Evolutionary conservation across 768 basidiomycete species (phyloP), one percentile per base, ranked within the genome.

Genomic region (Stropharia rugosoannulata): DNA sequence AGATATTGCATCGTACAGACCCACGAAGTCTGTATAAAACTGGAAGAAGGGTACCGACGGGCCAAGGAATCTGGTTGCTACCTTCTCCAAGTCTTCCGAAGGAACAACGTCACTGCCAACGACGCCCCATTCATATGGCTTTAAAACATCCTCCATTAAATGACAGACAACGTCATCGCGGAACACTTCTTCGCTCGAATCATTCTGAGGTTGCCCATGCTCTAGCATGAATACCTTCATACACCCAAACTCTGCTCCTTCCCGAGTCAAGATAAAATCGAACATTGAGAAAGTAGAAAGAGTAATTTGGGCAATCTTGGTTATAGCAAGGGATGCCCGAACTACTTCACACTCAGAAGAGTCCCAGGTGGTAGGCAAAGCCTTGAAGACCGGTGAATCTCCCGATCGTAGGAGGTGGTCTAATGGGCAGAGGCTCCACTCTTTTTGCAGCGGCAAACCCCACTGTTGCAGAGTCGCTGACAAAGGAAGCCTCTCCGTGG

Each of bases 191-290:
- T 77, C 82, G 0, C 69, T 58, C 19, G 80, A 76, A 54, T 78
- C 75, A 12, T 70, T 73, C 49, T 82, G 73, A 0, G 72, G 64
- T 61, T 91, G 86, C 1, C 83, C 92, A 66, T 96, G 91, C 68
- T 98, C 95, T 27, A 98, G 83, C 94, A 97, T 95, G 71, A 93
- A 94, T 13, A 97, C 84, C 60, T 91, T 92, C 92, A 97, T 95
- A 59, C 93, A 89, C 16, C 79, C 82, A 62, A 95, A 88, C 4
- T 89, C 75, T 1, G 79, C 72, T 59, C 87, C 83, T 49, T 84
- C 82, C 42, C 81, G 75, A 15, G 70, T 74, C 64, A 85, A 67
- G 7, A 74, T 68, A 55, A 82, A 79, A 19, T 63, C 57, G 1
- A 52, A 58, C 36, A 85, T 70, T 1, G 75, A 74, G 62, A 78